A percentile compares a stretch with the other conserved stretches of the same genome.
These are phyloP conservation scores for Botrytis tulipae DNA, from an alignment of 2,329 filamentous ascomycete genomes.

Conservation along the genomic window DNA sequence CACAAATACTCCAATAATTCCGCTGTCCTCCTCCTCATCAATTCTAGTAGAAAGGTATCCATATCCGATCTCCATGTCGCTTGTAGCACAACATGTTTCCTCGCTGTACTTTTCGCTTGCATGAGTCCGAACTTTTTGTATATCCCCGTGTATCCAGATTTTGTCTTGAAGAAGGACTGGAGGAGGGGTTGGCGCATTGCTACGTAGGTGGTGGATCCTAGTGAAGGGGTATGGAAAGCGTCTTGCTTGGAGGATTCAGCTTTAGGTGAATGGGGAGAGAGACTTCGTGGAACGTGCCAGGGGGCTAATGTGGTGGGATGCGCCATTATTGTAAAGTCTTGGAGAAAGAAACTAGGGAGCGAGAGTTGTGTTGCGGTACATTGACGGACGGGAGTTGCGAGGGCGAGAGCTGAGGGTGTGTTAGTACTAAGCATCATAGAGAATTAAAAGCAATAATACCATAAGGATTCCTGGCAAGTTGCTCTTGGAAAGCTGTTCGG, in stretches of 20 bases:
- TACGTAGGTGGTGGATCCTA: conserved; percentile 23
- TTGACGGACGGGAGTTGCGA: conserved; percentile 58
- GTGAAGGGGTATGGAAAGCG: background rate
- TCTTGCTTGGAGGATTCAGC: background rate
- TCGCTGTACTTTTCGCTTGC: background rate
- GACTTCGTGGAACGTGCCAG: conserved; percentile 56
- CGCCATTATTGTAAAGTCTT: conserved; percentile 55
- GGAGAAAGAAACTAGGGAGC: conserved; percentile 62
- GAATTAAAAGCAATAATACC: conserved; percentile 34
- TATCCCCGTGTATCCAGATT: background rate
- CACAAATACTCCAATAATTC: conserved; percentile 47
- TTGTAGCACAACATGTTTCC: conserved; percentile 18
- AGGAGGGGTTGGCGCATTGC: conserved; percentile 18
- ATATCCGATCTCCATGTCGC: conserved; percentile 54
- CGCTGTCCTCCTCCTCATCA: conserved; percentile 49
- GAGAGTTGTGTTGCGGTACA: conserved; percentile 50
- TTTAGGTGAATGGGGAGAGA: conserved; percentile 23
- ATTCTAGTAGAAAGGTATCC: conserved; percentile 50
- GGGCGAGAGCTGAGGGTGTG: conserved; percentile 46
- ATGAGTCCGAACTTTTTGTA: background rate
- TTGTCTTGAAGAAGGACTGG: background rate
- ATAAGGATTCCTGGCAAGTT: conserved; percentile 61
- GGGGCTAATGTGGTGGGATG: conserved; percentile 53
- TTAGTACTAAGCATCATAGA: background rate
- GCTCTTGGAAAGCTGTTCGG: conserved; percentile 50